Evolutionary conservation across 805 yeast species (phyloP), one percentile per base, ranked within the genome.

Genomic region (Ogataea nitratoaversa): DNA sequence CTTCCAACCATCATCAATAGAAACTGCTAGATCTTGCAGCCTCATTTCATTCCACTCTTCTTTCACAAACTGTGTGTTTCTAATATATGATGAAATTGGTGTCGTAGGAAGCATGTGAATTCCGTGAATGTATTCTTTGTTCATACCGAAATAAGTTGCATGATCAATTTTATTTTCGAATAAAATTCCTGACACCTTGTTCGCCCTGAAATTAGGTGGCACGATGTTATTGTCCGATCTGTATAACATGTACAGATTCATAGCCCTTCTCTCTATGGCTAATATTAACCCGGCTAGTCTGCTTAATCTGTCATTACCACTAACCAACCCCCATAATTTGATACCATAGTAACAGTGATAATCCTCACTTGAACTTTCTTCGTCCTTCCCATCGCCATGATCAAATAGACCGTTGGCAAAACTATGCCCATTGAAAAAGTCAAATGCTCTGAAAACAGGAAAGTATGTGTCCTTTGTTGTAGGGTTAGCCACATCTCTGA

Each of bases 91-190:
- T 19, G 84, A 76, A 14, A 71, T 68, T 1, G 87, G 84, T 0
- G 85, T 81, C 22, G 77, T 65, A 18, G 90, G 90, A 29, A 84
- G 55, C 89, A 83, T 84, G 57, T 84, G 89, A 44, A 83, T 84
- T 4, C 91, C 91, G 49, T 83, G 87, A 38, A 81, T 82, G 52
- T 76, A 83, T 59, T 82, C 81, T 30, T 66, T 62, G 40, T 72
- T 64, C 43, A 65, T 55, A 5, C 89, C 89, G 54, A 84, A 84
- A 53, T 76, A 84, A 2, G 90, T 83, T 7, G 86, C 75, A 63
- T 83, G 80, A 53, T 78, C 86, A 42, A 80, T 67, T 54, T 82
- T 82, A 63, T 83, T 82, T 55, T 84, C 89, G 59, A 81, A 81
- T 34, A 76, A 58, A 42, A 84, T 82, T 7, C 91, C 91, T 23